Evolutionary conservation across 2,329 filamentous ascomycete genomes (phyloP), one percentile per base, ranked within the genome.

Genomic region (Aspergillus puulaauensis): DNA sequence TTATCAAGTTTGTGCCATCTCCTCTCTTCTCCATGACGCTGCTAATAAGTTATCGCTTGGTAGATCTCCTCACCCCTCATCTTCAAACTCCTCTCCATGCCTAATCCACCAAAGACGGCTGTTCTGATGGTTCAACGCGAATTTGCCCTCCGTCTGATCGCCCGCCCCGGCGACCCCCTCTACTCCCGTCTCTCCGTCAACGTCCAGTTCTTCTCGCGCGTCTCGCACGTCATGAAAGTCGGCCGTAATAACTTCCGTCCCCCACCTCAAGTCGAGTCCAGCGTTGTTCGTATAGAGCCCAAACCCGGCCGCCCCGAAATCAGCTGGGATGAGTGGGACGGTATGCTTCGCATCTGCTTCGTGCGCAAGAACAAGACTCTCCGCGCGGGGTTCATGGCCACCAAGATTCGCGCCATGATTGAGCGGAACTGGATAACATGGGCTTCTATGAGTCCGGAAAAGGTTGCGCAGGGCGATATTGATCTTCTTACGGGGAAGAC

Each of bases 201-300:
- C 69, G 91, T 90, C 17, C 93, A 98, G 72, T 96, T 98, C 82
- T 97, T 90, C 86, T 86, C 88, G 8, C 87, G 86, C 67, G 86
- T 89, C 46, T 75, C 78, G 58, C 78, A 83, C 65, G 86, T 96
- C 66, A 91, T 96, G 88, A 96, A 96, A 78, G 93, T 98, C 46
- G 92, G 93, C 63, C 90, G 89, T 77, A 95, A 96, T 77, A 98
- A 98, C 79, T 99, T 98, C 83, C 91, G 91, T 61, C 95, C 95
- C 0, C 93, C 95, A 1, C 95, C 95, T 8, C 86, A 91, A 69
- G 95, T 99, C 57, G 95, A 99, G 76, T 91, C 87, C 7, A 93
- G 89, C 57, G 93, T 97, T 6, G 92, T 97, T 48, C 85, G 93
- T 59, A 89, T 97, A 64, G 90, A 93, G 70, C 92, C 92, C 21